A percentile compares a stretch with the other conserved stretches of the same genome.
These are phyloP conservation scores for Flaveria linearis DNA, from an alignment of 129 eudicot species.

Conservation along the genomic window DNA sequence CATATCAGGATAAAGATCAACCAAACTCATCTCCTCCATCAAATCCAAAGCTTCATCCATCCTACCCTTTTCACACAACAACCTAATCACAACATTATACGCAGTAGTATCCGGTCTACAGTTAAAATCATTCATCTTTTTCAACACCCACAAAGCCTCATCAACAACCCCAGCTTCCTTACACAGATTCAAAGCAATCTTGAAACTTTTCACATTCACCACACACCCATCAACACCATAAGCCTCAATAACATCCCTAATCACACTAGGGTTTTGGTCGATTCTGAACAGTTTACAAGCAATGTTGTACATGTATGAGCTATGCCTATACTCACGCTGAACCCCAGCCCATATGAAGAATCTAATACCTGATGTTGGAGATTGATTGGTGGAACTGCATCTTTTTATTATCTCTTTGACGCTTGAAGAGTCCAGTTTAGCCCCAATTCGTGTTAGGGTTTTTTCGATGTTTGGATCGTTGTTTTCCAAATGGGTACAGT, in stretches of 20 bases:
- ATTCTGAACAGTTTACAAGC: conserved; percentile 59
- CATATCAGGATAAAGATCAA: conserved; percentile 69
- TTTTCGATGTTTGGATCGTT: conserved; percentile 53
- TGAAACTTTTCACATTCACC: conserved; percentile 55
- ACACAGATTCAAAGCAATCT: conserved; percentile 68
- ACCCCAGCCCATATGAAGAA: conserved; percentile 91
- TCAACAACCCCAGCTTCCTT: conserved; percentile 58
- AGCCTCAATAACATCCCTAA: conserved; percentile 57
- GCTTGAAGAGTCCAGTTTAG: conserved; percentile 47
- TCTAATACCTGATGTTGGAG: conserved; percentile 55
- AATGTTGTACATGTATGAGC: conserved; percentile 52
- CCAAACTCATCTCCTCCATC: conserved; percentile 62
- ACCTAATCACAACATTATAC: conserved; percentile 61
- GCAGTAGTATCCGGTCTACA: conserved; percentile 63
- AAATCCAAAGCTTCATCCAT: conserved; percentile 55
- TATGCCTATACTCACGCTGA: conserved; percentile 61
- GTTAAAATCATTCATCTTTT: conserved; percentile 62
- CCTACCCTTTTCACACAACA: conserved; percentile 54
- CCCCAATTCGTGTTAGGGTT: conserved; percentile 43
- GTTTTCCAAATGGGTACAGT: conserved; percentile 46
- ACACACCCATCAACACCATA: conserved; percentile 43
- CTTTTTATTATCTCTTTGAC: conserved; percentile 54
- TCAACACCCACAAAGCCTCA: conserved; percentile 80
- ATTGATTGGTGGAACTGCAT: conserved; percentile 41
- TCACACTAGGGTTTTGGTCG: conserved; percentile 39